phyloP scores from a whole-genome alignment of 148 eudicot genomes.

The Rhododendron simsii region DNA sequence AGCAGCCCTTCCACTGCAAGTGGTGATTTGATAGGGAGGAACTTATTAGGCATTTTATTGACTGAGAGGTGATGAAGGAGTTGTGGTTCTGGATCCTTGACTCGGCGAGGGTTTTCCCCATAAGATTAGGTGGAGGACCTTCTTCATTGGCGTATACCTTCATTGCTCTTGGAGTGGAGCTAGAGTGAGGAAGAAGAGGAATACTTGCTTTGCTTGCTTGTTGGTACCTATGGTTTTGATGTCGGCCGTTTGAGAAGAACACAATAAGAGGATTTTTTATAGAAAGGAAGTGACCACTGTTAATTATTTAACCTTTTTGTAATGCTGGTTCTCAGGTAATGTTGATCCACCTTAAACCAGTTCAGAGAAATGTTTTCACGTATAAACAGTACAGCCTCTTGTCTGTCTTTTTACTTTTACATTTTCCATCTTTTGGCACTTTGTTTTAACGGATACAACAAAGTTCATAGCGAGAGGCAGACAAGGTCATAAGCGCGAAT shows the following conservation, averaged over 20 bases:
- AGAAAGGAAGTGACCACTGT: background rate
- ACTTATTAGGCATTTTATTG: background rate
- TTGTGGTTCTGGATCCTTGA: background rate
- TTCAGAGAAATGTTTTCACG: background rate
- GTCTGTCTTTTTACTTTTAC: background rate
- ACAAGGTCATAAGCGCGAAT: background rate
- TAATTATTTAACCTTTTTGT: background rate
- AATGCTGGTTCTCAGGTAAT: background rate
- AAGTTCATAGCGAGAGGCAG: background rate
- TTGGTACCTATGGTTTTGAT: background rate
- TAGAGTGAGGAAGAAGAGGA: background rate
- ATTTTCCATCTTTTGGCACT: background rate
- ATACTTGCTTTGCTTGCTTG: background rate
- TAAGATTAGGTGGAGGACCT: background rate
- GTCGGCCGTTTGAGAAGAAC: background rate
- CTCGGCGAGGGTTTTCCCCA: background rate
- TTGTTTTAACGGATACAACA: background rate
- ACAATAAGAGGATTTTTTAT: background rate
- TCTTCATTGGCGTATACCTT: background rate
- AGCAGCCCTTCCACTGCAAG: too few relatives aligned
- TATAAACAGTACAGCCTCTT: background rate
- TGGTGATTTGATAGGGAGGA: background rate
- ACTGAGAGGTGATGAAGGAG: background rate
- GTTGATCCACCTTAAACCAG: background rate
- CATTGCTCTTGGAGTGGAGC: background rate